Evolutionary conservation across 306 rosid genomes (phyloP).

Genomic region (Potentilla sterilis): DNA sequence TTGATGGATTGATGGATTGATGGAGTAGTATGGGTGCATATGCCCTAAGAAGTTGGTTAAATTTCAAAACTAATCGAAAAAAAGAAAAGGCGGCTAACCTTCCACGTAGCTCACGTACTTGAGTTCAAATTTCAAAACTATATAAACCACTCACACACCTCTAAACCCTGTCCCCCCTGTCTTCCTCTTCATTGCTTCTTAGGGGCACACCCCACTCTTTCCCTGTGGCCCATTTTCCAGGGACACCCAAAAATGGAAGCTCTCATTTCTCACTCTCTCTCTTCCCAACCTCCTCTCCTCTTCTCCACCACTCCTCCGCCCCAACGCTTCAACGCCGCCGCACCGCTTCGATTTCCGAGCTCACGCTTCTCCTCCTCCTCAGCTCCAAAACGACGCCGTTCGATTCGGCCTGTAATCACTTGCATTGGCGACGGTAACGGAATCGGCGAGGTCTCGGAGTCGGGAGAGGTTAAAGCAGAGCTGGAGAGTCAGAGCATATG

Average conservation of each 20-base stretch:
- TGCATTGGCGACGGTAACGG: constrained; percentile 19
- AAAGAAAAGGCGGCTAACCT: background rate
- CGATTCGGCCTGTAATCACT: constrained; percentile 8
- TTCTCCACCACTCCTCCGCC: constrained; percentile 9
- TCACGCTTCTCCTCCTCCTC: constrained; percentile 15
- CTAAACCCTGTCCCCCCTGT: background rate
- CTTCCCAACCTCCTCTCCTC: constrained; percentile 16
- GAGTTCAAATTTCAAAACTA: background rate
- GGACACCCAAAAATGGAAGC: constrained; percentile 26
- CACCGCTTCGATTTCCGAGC: constrained; percentile 20
- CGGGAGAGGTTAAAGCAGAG: constrained; percentile 30
- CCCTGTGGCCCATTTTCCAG: background rate
- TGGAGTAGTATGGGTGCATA: no score
- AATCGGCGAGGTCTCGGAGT: constrained; percentile 3
- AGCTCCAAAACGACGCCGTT: background rate
- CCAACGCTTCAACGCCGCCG: constrained; percentile 8
- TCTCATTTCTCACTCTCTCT: constrained; percentile 19
- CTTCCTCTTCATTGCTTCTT: background rate
- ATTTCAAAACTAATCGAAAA: no score
- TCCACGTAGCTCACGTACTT: background rate
- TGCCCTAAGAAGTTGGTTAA: no score
- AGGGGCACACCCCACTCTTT: background rate
- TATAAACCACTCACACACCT: background rate
- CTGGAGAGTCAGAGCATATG: constrained; percentile 48
- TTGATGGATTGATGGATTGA: no score